phyloP scores from a whole-genome alignment of 2,329 filamentous ascomycete genomes.

The Pyrenochaeta sp. region DNA sequence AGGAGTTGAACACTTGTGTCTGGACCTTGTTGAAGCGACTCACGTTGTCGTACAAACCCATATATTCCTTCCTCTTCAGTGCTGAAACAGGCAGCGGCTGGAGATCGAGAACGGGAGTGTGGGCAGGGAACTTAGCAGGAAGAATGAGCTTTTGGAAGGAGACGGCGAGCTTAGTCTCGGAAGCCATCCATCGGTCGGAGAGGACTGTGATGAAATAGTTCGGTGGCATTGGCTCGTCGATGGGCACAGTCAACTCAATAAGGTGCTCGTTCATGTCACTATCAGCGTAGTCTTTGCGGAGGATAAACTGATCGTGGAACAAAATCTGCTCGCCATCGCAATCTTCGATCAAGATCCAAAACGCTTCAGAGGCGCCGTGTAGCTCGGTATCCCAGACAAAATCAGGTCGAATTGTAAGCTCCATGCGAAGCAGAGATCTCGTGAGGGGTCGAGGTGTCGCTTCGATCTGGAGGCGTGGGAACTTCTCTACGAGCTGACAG shows the following conservation, averaged over 20 bases:
- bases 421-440: constrained; percentile 87
- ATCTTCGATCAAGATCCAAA: constrained; percentile 98
- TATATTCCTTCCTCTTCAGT: constrained; percentile 84
- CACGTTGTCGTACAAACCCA: constrained; percentile 82
- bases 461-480: constrained; percentile 90
- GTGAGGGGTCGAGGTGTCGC: constrained; percentile 96
- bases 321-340: constrained; percentile 96
- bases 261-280: constrained; percentile 91
- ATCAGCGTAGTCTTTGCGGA: constrained; percentile 87
- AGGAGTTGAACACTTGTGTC: constrained; percentile 93
- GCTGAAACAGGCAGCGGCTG: constrained; percentile 90
- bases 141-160: constrained; percentile 95
- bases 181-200: constrained; percentile 98
- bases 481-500: constrained; percentile 87
- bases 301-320: constrained; percentile 91
- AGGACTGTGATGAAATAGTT: constrained; percentile 98
- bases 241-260: constrained; percentile 94
- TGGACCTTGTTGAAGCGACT: constrained; percentile 96
- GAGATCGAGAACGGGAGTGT: constrained; percentile 89
- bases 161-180: constrained; percentile 90
- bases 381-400: constrained; percentile 94
- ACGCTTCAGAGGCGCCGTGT: constrained; percentile 88
- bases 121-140: constrained; percentile 93
- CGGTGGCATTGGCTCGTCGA: constrained; percentile 96
- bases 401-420: constrained; percentile 89